Evolutionary conservation across 306 rosid genomes (phyloP), one percentile per base, ranked within the genome.

Genomic region (Vicia sativa): DNA sequence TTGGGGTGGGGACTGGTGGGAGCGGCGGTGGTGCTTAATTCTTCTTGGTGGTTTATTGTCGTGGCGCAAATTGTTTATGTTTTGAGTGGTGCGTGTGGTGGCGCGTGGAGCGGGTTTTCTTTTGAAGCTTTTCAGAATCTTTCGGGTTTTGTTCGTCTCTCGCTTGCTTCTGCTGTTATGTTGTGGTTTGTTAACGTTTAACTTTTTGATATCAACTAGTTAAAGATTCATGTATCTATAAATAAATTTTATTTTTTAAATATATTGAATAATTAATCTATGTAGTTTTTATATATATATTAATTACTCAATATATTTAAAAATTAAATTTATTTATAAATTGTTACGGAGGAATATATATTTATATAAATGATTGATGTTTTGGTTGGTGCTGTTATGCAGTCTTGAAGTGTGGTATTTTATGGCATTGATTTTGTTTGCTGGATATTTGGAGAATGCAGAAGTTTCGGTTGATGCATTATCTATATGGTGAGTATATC

Each of bases 321-420:
- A n/a, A n/a, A n/a, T n/a, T n/a, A n/a, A n/a, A n/a, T n/a, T n/a
- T n/a, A n/a, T n/a, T n/a, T n/a, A n/a, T n/a, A n/a, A n/a, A n/a
- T n/a, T n/a, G n/a, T n/a, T n/a, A n/a, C n/a, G n/a, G n/a, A n/a
- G n/a, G n/a, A n/a, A n/a, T n/a, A n/a, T n/a, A n/a, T n/a, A n/a
- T n/a, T 6, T 0, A 7, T 31, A 31, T 29, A 31, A 2, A 31
- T 6, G 0, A 31, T 62, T 37, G 16, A 38, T 57, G 7, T 61
- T 38, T 62, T 50, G 7, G 0, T 46, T 62, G 8, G 13, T 62
- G 11, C 23, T 62, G 6, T 50, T 14, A 39, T 62, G 78, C 79
- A 92, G 98, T 62, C 82, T 89, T 53, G 98, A 92, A 69, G 64
- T 84, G 2, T 92, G 98, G 98, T 89, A 92, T 53, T 92, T 70